These are phyloP conservation scores for Phlebopus sp. DNA, from an alignment of 1,284 basidiomycete species.

Conservation along the genomic window DNA sequence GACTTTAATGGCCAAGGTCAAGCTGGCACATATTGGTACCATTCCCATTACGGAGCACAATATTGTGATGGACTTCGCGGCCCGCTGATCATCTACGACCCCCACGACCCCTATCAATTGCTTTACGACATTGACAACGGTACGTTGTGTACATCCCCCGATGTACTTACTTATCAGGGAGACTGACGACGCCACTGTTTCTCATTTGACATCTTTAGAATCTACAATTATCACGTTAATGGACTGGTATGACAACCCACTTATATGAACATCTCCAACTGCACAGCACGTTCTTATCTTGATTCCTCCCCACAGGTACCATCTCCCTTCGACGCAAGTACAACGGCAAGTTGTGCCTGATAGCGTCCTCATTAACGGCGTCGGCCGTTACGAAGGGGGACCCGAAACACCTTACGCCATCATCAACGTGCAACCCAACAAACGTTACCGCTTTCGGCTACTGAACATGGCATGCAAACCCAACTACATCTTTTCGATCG, in stretches of 20 bases:
- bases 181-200: neutral
- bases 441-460: constrained; percentile 40
- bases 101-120: constrained; percentile 27
- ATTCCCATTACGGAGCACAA: constrained; percentile 35
- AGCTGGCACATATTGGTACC: constrained; percentile 45
- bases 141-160: constrained; percentile 17
- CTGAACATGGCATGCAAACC: constrained; percentile 38
- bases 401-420: constrained; percentile 30
- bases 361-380: constrained; percentile 46
- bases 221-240: constrained; percentile 36
- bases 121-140: constrained; percentile 37
- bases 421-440: constrained; percentile 22
- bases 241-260: constrained; percentile 14
- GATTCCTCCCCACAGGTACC: constrained; percentile 35
- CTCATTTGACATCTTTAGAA: constrained; percentile 23
- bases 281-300: constrained; percentile 30
- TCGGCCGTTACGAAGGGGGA: constrained; percentile 35
- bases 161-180: neutral
- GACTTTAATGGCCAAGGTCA: constrained; percentile 31
- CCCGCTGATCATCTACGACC: constrained; percentile 34
- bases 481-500: constrained; percentile 38
- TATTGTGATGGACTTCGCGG: constrained; percentile 27
- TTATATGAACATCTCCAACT: constrained; percentile 5
- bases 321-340: constrained; percentile 9
- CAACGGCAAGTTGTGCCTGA: constrained; percentile 26